These are phyloP conservation scores for Sclerotinia glacialis DNA, from an alignment of 2,329 filamentous ascomycete species.

Conservation along the genomic window DNA sequence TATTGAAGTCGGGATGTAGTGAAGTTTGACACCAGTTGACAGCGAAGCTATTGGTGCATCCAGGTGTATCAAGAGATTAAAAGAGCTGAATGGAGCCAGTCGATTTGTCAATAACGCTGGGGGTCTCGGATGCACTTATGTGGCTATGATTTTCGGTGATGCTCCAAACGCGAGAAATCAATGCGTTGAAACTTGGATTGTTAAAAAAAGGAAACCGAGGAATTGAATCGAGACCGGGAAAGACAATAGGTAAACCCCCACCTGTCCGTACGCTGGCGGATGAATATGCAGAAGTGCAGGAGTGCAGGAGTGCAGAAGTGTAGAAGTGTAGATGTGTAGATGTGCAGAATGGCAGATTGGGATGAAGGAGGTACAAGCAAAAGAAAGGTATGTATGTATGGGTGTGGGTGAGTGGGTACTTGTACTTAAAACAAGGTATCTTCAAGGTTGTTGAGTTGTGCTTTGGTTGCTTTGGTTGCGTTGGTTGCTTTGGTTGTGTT, in stretches of 20 bases:
- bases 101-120: slow-evolving; percentile 17
- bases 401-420: background rate
- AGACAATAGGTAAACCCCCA: slow-evolving; percentile 1
- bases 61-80: background rate
- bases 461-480: no score
- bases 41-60: slow-evolving; percentile 20
- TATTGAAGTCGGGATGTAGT: slow-evolving; percentile 6
- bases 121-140: slow-evolving; percentile 19
- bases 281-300: background rate
- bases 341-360: background rate
- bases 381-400: background rate
- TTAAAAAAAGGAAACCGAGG: slow-evolving; percentile 14
- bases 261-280: background rate
- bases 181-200: slow-evolving; percentile 23
- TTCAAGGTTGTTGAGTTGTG: background rate
- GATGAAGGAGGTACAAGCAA: background rate
- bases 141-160: slow-evolving; percentile 18
- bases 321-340: background rate
- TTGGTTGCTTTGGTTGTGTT: no score
- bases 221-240: slow-evolving; percentile 15
- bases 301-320: no score
- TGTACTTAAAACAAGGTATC: background rate
- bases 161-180: slow-evolving; percentile 20
- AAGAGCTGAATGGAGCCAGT: slow-evolving; percentile 9
- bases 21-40: slow-evolving; percentile 15